phyloP scores from a whole-genome alignment of 1,284 basidiomycete species.

The Cystobasidium slooffiae region DNA sequence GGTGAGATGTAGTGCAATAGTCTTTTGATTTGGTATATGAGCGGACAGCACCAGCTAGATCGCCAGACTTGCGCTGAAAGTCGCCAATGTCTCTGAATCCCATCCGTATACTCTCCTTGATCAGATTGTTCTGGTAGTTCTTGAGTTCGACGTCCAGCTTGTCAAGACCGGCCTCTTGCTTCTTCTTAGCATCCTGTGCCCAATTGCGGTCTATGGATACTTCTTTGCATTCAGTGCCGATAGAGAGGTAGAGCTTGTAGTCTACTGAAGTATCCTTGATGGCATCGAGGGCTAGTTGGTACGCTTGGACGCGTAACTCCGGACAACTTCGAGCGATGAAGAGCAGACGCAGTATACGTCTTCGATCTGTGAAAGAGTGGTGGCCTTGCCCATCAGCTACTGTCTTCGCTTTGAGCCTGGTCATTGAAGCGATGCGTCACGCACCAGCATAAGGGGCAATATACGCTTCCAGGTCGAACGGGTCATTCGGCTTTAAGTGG shows the following conservation, averaged over 20 bases:
- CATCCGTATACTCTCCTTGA: constrained; percentile 92
- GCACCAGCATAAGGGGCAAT: constrained; percentile 67
- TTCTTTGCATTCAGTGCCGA: constrained; percentile 66
- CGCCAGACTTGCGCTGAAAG: constrained; percentile 71
- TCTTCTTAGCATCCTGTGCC: constrained; percentile 67
- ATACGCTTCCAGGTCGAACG: constrained; percentile 76
- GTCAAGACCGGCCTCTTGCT: constrained; percentile 68
- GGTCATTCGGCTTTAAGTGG: constrained; percentile 72
- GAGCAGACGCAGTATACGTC: constrained; percentile 66
- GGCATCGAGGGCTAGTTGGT: constrained; percentile 67
- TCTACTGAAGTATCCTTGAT: constrained; percentile 66
- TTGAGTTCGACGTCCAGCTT: constrained; percentile 86
- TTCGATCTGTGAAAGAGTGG: constrained; percentile 17
- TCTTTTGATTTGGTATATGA: constrained; percentile 83
- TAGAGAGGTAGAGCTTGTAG: constrained; percentile 64
- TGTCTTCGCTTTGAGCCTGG: not conserved
- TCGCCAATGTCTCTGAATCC: constrained; percentile 81
- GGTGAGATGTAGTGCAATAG: constrained; percentile 79
- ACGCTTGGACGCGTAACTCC: constrained; percentile 69
- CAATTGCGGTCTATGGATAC: constrained; percentile 58
- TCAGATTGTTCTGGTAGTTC: constrained; percentile 86
- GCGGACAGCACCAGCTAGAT: constrained; percentile 70
- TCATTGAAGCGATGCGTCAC: constrained; percentile 52
- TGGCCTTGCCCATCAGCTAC: not conserved
- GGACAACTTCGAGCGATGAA: constrained; percentile 69